These are phyloP conservation scores for Pyrrhoderma noxium DNA, from an alignment of 1,284 basidiomycete genomes.

Conservation along the genomic window DNA sequence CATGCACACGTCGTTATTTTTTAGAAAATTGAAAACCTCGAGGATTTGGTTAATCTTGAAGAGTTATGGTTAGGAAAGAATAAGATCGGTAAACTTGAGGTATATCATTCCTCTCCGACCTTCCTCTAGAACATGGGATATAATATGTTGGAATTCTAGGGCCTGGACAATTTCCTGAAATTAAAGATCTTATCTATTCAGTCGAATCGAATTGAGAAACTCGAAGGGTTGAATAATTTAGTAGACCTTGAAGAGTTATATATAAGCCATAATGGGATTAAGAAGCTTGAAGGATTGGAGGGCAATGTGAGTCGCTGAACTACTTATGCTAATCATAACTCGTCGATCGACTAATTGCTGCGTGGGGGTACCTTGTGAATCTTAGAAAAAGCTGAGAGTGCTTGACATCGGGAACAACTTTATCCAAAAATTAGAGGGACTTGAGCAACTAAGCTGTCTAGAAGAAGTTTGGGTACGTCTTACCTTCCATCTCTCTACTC, in stretches of 20 bases:
- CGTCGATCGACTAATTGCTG: no score
- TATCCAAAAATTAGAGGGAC: conserved; percentile 69
- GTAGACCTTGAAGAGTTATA: conserved; percentile 85
- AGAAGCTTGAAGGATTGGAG: conserved; percentile 80
- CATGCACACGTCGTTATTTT: conserved; percentile 6
- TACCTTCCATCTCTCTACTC: not conserved
- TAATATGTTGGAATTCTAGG: conserved; percentile 35
- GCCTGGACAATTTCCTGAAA: conserved; percentile 56
- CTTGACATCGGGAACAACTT: conserved; percentile 88
- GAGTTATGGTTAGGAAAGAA: conserved; percentile 98
- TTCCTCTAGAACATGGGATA: not conserved
- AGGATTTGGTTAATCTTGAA: conserved; percentile 75
- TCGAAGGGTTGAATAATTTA: conserved; percentile 74
- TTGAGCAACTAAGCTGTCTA: conserved; percentile 68
- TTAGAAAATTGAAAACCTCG: conserved; percentile 84
- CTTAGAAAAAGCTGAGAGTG: conserved; percentile 71
- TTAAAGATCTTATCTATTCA: conserved; percentile 84
- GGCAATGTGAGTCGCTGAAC: conserved; percentile 53
- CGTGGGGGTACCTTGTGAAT: no score
- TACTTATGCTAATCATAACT: not conserved
- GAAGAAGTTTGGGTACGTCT: conserved; percentile 89
- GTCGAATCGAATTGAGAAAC: conserved; percentile 87
- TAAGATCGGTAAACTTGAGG: conserved; percentile 86
- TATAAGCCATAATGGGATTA: conserved; percentile 89
- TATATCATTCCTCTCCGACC: conserved; percentile 26